These are phyloP conservation scores for Plectosphaerella cucumerina DNA, from an alignment of 2,329 filamentous ascomycete genomes.

Conservation along the genomic window DNA sequence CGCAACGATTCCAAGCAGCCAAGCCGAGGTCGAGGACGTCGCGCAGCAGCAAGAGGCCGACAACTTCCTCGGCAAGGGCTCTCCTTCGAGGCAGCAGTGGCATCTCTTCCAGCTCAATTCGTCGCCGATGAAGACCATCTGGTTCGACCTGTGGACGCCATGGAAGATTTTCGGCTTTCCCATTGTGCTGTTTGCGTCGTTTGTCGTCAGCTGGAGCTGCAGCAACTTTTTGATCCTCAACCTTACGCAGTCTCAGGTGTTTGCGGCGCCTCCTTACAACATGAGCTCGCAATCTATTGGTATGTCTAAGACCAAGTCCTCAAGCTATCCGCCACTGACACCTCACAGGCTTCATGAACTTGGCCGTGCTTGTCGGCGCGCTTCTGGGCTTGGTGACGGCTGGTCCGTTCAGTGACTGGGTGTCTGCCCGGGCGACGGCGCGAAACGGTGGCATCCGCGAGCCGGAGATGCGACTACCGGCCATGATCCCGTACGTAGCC, in stretches of 20 bases:
- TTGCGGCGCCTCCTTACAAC: conserved; percentile 10
- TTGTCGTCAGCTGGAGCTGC: conserved; percentile 50
- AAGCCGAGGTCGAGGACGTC: too few relatives aligned
- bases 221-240: conserved; percentile 47
- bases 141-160: conserved; percentile 52
- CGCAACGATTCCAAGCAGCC: too few relatives aligned
- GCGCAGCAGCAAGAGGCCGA: conserved; percentile 33
- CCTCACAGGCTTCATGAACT: conserved; percentile 47
- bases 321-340: background rate
- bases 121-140: conserved; percentile 33
- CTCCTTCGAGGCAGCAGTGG: conserved; percentile 53
- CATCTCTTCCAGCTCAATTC: conserved; percentile 39
- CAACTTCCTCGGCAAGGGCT: conserved; percentile 51
- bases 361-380: conserved; percentile 36
- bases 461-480: conserved; percentile 41
- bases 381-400: conserved; percentile 35
- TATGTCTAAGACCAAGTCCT: background rate
- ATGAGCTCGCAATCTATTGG: background rate
- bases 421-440: conserved; percentile 30
- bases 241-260: conserved; percentile 36
- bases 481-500: conserved; percentile 39
- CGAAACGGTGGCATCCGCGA: conserved; percentile 42
- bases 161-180: conserved; percentile 60
- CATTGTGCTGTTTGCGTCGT: conserved; percentile 58
- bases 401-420: conserved; percentile 40